A percentile compares a stretch with the other conserved stretches of the same genome.
Evolutionary conservation across 495 filamentous ascomycete species (phyloP).

Genomic region (Penicillium manginii): DNA sequence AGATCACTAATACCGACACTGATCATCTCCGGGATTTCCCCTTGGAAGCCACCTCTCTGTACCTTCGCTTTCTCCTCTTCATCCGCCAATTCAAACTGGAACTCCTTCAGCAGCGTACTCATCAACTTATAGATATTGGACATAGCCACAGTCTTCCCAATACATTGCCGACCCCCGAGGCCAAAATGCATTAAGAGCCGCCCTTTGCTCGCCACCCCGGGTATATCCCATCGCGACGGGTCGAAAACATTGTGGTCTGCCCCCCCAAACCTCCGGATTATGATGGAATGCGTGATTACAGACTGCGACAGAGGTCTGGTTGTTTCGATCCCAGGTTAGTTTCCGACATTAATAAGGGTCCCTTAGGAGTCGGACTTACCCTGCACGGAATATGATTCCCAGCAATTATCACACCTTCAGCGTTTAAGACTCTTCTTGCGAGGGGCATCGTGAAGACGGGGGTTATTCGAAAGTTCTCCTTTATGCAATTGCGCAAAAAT

Average conservation of each 20-base stretch:
- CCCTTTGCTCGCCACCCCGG: constrained; percentile 5
- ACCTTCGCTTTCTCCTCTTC: background rate
- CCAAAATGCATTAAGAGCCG: constrained; percentile 19
- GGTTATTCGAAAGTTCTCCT: constrained; percentile 17
- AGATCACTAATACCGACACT: constrained; percentile 23
- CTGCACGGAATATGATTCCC: constrained; percentile 12
- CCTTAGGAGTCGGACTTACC: background rate
- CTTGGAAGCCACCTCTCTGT: background rate
- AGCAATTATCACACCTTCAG: constrained; percentile 10
- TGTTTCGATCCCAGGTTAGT: background rate
- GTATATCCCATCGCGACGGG: constrained; percentile 15
- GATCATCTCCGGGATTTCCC: constrained; percentile 14
- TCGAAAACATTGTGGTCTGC: constrained; percentile 12
- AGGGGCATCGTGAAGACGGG: constrained; percentile 19
- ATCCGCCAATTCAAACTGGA: constrained; percentile 14
- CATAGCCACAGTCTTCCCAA: constrained; percentile 19
- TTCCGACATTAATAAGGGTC: too few species aligned
- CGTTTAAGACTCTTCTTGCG: constrained; percentile 9
- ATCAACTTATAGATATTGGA: constrained; percentile 20
- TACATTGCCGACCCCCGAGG: constrained; percentile 16
- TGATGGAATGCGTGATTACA: constrained; percentile 23
- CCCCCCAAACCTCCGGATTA: constrained; percentile 18
- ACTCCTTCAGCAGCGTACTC: constrained; percentile 17
- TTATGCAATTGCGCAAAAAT: constrained; percentile 16
- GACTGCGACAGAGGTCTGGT: constrained; percentile 15